Evolutionary conservation across 176 grass and related monocot genomes (phyloP), one percentile per base, ranked within the genome.

Genomic region (Lolium rigidum): DNA sequence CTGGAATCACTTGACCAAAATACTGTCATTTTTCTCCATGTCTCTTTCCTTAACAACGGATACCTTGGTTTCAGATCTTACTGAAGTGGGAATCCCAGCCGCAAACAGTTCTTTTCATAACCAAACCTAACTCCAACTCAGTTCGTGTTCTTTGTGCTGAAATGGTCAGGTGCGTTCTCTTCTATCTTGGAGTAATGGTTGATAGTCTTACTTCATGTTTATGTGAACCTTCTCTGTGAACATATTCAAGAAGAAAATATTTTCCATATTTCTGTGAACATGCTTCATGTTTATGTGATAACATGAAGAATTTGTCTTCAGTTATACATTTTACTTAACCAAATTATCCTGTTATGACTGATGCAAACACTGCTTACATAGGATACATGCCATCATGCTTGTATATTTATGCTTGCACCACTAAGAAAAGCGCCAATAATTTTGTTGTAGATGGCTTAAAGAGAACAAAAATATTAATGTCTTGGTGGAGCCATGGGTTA

Each of bases 11-110:
- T 61, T 77, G 17, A 84, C 43, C 59, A 47, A 60, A 80, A 2
- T 60, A 22, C 6, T 31, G 1, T 76, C 24, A 43, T 3, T 74
- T 7, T 25, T 90, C 25, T 59, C 2, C 18, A 64, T 35, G 7
- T 57, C 59, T 75, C 80, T 87, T 85, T 60, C 43, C 65, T 18
- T 88, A 21, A 80, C 55, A 74, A 89, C 0, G 67, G 85, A 75
- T 81, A 26, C 77, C 61, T 74, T 79, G 38, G 64, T 89, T 89
- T 78, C 89, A 99, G 97, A 99, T 99, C 83, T 97, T 99, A 35
- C 80, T 99, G 86, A 97, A 97, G 91, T 99, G 97, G 97, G 97
- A 97, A 89, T 94, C 97, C 9, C 61, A 74, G 54, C 90, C 97
- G 49, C 92, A 97, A 83, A 99, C 90, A 59, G 94, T 99, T 46